Conservation (phyloP, 371 early-diverging fungal genomes). For the Blakeslea trispora region DNA sequence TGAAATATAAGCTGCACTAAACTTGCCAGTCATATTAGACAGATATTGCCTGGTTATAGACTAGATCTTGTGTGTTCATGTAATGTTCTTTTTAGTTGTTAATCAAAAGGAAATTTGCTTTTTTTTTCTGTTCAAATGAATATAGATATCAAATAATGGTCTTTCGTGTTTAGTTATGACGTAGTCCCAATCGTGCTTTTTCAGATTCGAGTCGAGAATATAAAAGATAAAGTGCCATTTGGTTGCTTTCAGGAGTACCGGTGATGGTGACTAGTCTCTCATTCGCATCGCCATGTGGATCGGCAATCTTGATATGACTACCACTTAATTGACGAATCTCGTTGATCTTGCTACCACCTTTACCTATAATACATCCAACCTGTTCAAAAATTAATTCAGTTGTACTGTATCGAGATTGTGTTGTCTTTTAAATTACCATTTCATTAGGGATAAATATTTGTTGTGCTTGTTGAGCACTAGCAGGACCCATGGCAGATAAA, state of each 20-base stretch:
- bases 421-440: too few species aligned
- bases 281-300: constrained; percentile 58
- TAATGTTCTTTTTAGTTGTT: too few species aligned
- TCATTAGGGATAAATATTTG: constrained; percentile 85
- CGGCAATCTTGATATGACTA: constrained; percentile 78
- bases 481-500: constrained; percentile 29
- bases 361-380: constrained; percentile 87
- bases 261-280: constrained; percentile 82
- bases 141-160: background rate
- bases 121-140: too few species aligned
- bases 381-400: constrained; percentile 11
- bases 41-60: too few species aligned
- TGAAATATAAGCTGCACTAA: constrained; percentile 43
- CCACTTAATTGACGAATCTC: constrained; percentile 80
- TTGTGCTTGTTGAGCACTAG: constrained; percentile 57
- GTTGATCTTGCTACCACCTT: constrained; percentile 84
- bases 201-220: constrained; percentile 80
- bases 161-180: background rate
- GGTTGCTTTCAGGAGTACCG: constrained; percentile 78
- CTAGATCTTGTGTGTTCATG: too few species aligned
- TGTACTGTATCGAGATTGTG: too few species aligned
- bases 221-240: constrained; percentile 80
- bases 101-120: too few species aligned
- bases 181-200: constrained; percentile 51
- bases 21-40: constrained; percentile 42